Evolutionary conservation across 2,329 filamentous ascomycete genomes (phyloP).

Genomic region (Plectosphaerella cucumerina): DNA sequence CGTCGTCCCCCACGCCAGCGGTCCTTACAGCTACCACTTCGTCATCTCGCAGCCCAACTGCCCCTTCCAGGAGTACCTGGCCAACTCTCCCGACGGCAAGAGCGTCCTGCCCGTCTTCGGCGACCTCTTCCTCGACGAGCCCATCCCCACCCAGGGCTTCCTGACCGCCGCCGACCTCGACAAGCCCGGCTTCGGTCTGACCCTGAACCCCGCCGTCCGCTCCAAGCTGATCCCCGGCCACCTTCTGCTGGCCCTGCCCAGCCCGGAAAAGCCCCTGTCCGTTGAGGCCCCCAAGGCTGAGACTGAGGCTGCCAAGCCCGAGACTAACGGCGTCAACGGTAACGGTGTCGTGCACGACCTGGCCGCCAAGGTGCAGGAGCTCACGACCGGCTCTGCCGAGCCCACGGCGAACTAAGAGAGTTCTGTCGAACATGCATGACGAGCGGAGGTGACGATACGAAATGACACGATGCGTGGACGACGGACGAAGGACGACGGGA

Average conservation of each 20-base stretch:
- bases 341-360: conserved; percentile 25
- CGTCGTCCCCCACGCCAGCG: conserved; percentile 90
- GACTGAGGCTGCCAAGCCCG: conserved; percentile 8
- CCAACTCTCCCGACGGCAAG: conserved; percentile 87
- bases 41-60: conserved; percentile 90
- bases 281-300: conserved; percentile 1
- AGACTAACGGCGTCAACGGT: conserved; percentile 7
- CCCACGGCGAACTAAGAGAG: neutral
- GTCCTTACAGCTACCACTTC: conserved; percentile 94
- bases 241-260: conserved; percentile 62
- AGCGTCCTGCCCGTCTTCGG: conserved; percentile 89
- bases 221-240: conserved; percentile 71
- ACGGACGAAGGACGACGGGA: neutral
- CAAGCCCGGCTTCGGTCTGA: conserved; percentile 86
- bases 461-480: neutral
- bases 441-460: too few relatives aligned
- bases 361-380: conserved; percentile 28
- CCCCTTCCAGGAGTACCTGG: conserved; percentile 93
- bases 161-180: conserved; percentile 76
- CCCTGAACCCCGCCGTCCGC: conserved; percentile 71
- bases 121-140: conserved; percentile 85
- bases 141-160: conserved; percentile 79
- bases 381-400: conserved; percentile 16
- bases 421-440: too few relatives aligned
- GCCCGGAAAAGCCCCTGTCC: conserved; percentile 21